phyloP scores from a whole-genome alignment of 768 basidiomycete genomes.

The Calvatia gigantea region DNA sequence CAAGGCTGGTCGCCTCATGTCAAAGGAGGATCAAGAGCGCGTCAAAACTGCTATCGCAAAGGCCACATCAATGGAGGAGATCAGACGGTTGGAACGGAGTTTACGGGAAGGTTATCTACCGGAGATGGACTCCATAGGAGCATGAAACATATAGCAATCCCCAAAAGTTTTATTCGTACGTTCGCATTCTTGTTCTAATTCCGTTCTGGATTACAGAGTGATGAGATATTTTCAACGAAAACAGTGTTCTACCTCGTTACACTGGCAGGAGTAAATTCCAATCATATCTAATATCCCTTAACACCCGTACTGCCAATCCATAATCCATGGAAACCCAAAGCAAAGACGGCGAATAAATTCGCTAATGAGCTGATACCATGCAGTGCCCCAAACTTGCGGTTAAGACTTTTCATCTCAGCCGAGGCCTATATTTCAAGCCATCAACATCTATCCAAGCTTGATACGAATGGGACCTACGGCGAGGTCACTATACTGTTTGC shows the following conservation, averaged over 20 bases:
- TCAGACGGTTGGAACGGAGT: conserved; percentile 77
- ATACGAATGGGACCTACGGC: conserved; percentile 41
- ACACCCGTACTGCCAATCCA: conserved; percentile 63
- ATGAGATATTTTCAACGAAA: not conserved
- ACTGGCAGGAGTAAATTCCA: not conserved
- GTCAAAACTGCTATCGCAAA: conserved; percentile 85
- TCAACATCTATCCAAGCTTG: conserved; percentile 5
- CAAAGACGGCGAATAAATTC: conserved; percentile 59
- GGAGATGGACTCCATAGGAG: conserved; percentile 71
- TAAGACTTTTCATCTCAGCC: conserved; percentile 63
- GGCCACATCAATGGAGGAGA: conserved; percentile 90
- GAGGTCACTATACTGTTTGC: conserved; percentile 60
- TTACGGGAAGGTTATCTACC: conserved; percentile 84
- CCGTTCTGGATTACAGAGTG: not conserved
- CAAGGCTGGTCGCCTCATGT: conserved; percentile 85
- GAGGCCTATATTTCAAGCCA: conserved; percentile 45
- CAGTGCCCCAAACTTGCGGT: conserved; percentile 58
- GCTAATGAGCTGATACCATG: conserved; percentile 70
- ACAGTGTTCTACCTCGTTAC: not conserved
- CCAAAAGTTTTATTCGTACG: conserved; percentile 8
- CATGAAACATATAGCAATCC: conserved; percentile 49
- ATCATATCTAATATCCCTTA: conserved; percentile 27
- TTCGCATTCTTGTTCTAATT: conserved; percentile 6
- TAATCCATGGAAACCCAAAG: conserved; percentile 64
- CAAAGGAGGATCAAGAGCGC: conserved; percentile 85